Evolutionary conservation across 129 eudicot genomes (phyloP), one percentile per base, ranked within the genome.

Genomic region (Pulicaria dysenterica): DNA sequence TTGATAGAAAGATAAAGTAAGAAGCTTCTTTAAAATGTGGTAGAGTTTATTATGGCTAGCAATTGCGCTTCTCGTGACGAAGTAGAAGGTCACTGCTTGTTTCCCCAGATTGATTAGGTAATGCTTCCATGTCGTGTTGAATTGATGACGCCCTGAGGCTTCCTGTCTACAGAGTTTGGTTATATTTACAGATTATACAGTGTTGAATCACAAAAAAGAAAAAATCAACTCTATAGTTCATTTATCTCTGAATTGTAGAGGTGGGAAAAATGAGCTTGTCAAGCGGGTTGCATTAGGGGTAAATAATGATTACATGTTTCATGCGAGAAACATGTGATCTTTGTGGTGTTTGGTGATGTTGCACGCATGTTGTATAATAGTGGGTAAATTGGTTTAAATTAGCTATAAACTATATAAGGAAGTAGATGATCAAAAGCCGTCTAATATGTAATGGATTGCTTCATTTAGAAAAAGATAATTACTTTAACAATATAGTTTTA

Each of bases 31-130:
- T 9, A 67, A 43, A 63, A 85, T 58, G 13, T 46, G 55, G 48
- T 58, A 86, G 43, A 74, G 34, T 16, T 37, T 68, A 43, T 82
- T 58, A 68, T 83, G 72, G 53, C 85, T 85, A 93, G 79, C 98
- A 89, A 78, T 36, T 89, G 64, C 98, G 98, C 77, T 93, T 93
- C 54, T 93, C 83, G 56, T 78, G 87, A 40, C 96, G 89, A 73
- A 93, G 90, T 73, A 93, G 42, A 77, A 48, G 75, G 71, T 93
- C 98, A 1, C 74, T 72, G 50, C 42, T 83, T 73, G 87, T 69
- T 83, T 92, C 95, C 46, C 95, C 98, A 81, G 91, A 77, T 44
- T 73, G 86, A 55, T 92, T 87, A 76, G 96, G 98, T 58, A 89
- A 64, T 42, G 86, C 74, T 72, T 92, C 98, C 95, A 92, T 85